Percentiles rank a stretch among this genome's conserved stretches.
phyloP scores from a whole-genome alignment of 441 rosid genomes.

The Theobroma grandiflorum region DNA sequence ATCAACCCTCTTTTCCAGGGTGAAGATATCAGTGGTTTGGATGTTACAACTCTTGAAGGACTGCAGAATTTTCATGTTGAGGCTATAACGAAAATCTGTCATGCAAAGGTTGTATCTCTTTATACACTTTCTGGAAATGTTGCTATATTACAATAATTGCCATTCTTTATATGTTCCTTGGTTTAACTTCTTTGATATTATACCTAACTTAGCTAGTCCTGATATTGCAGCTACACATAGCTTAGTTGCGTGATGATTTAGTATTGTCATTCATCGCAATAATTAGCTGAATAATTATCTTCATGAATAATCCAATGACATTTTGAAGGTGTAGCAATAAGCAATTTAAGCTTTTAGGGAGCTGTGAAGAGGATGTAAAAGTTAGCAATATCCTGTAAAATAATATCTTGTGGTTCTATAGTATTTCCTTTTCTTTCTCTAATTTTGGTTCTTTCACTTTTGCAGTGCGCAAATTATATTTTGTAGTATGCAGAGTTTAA shows the following conservation, averaged over 20 bases:
- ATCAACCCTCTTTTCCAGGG: constrained; percentile 47
- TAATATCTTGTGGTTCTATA: neutral
- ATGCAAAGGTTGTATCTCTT: constrained; percentile 53
- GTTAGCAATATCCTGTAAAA: neutral
- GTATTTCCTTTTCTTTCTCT: constrained; percentile 7
- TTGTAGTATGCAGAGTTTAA: constrained; percentile 36
- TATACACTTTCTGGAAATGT: neutral
- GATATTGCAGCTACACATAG: neutral
- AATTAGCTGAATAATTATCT: neutral
- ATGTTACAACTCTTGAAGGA: constrained; percentile 55
- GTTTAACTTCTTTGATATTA: neutral
- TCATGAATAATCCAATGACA: neutral
- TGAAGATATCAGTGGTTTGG: constrained; percentile 58
- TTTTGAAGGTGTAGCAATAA: neutral
- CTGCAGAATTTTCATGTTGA: constrained; percentile 72
- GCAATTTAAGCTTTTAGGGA: constrained; percentile 10
- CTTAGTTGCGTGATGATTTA: neutral
- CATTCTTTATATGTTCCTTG: neutral
- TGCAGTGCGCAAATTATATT: constrained; percentile 54
- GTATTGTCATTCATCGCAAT: neutral
- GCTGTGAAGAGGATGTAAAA: neutral
- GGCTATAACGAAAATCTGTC: constrained; percentile 68
- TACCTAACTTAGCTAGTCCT: neutral
- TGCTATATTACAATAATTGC: neutral
- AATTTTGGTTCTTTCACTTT: constrained; percentile 20